Evolutionary conservation across 768 basidiomycete species (phyloP), one percentile per base, ranked within the genome.

Genomic region (Inosperma sp.): DNA sequence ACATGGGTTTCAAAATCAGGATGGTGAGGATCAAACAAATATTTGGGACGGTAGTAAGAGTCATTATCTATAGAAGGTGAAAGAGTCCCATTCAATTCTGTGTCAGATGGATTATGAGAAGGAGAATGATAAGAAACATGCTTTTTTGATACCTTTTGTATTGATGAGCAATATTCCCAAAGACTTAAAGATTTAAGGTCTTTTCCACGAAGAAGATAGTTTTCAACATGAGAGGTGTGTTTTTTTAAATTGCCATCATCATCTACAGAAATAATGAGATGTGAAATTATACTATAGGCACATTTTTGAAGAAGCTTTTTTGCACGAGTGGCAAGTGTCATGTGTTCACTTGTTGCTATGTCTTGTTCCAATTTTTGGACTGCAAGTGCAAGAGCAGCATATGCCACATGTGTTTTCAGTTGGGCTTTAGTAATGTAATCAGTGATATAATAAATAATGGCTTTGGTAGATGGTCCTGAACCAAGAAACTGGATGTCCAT

Each of bases 281-380:
- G 68, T 68, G 25, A 58, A 70, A 22, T 68, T 62, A 52, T 73
- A 9, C 62, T 68, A 56, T 68, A 60, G 3, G 67, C 67, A 54
- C 66, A 68, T 53, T 68, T 69, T 45, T 62, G 62, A 0, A 75
- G 40, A 17, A 73, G 7, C 9, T 42, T 30, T 36, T 73, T 72
- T 1, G 59, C 63, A 16, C 47, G 25, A 0, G 53, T 5, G 0
- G 37, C 57, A 2, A 52, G 9, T 3, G n/a, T n/a, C n/a, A n/a
- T n/a, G n/a, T n/a, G n/a, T n/a, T n/a, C n/a, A n/a, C n/a, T n/a
- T n/a, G n/a, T n/a, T n/a, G n/a, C n/a, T n/a, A n/a, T n/a, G n/a
- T n/a, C n/a, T n/a, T n/a, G n/a, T n/a, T 44, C 51, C 3, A 36
- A 9, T 17, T 48, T 42, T 6, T 34, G 6, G 13, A 56, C 33